Percentiles rank a stretch among this genome's conserved stretches.
Evolutionary conservation across 1,284 basidiomycete species (phyloP).

Genomic region (Flammula alnicola): DNA sequence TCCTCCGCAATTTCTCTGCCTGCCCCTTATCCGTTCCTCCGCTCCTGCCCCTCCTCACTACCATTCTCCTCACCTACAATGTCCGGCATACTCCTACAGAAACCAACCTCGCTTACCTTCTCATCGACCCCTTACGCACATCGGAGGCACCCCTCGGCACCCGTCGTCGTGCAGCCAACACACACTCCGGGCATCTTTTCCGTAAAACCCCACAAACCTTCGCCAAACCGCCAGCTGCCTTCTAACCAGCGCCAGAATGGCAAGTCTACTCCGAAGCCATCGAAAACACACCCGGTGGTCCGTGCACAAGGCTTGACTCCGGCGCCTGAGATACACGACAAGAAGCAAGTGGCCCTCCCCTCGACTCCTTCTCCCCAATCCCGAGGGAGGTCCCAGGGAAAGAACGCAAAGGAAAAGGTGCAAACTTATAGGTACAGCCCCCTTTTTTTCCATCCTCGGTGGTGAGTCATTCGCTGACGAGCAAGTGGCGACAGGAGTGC

Average conservation of each 20-base stretch:
- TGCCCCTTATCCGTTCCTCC: conserved; percentile 17
- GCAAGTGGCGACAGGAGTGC: conserved; percentile 42
- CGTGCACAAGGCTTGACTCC: conserved; percentile 30
- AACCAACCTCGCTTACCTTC: conserved; percentile 47
- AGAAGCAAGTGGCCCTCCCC: conserved; percentile 21
- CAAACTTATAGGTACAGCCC: conserved; percentile 29
- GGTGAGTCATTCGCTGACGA: conserved; percentile 15
- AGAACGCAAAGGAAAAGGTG: conserved; percentile 34
- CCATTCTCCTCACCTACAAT: conserved; percentile 42
- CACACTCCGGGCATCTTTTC: conserved; percentile 72
- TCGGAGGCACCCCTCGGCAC: conserved; percentile 69
- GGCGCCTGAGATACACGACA: conserved; percentile 28
- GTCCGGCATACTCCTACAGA: conserved; percentile 61
- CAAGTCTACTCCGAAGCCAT: conserved; percentile 28
- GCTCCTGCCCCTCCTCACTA: conserved; percentile 33
- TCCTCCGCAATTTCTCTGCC: conserved; percentile 19
- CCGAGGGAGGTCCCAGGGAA: conserved; percentile 30
- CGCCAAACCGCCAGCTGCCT: conserved; percentile 35
- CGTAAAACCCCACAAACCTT: conserved; percentile 34
- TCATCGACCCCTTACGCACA: conserved; percentile 43
- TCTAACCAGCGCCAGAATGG: conserved; percentile 27
- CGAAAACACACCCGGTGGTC: conserved; percentile 25
- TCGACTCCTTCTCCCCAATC: conserved; percentile 27
- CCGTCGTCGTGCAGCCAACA: conserved; percentile 69
- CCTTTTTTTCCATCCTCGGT: conserved; percentile 4